Evolutionary conservation across 208 protist genomes (phyloP), one percentile per base, ranked within the genome.

Genomic region (Polymyxa betae): DNA sequence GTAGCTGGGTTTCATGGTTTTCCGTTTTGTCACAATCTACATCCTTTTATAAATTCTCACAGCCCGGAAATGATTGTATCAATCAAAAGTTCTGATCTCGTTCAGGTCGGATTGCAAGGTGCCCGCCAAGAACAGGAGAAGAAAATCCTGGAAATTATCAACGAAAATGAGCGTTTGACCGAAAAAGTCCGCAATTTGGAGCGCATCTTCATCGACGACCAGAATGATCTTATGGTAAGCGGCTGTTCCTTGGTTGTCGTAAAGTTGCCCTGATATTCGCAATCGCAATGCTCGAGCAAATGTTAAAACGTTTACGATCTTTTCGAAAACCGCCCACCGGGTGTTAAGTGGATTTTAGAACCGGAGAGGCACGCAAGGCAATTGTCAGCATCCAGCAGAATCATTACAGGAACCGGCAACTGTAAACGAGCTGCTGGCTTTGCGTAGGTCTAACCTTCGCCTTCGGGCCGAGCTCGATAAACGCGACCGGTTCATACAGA

Each of bases 181-280:
- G 60, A 38, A 16, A 91, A 91, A 60, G 40, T 91, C 5, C 35
- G 88, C 32, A 44, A 87, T n/a, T 77, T 91, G 45, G 90, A 91
- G 78, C 40, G 1, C 38, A 43, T 91, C 0, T 91, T 91, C 44
- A 64, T 89, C 45, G 88, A 89, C 0, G 49, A 89, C 16, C 16
- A 89, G 0, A 38, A 1, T 32, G 38, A 89, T 38, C 45, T 68
- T 46, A 5, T n/a, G n/a, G n/a, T n/a, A n/a, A n/a, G n/a, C n/a
- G n/a, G n/a, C n/a, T n/a, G n/a, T n/a, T n/a, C 77, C 77, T 44
- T 66, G 54, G 29, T 29, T 16, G 54, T 66, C 54, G 54, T 16
- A 32, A 29, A 32, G 54, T 29, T 16, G 16, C 29, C 20, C 29
- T 29, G 54, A 29, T 16, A 29, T 16, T 32, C 54, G 54, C 29